Evolutionary conservation across 2,329 filamentous ascomycete species (phyloP), one percentile per base, ranked within the genome.

Genomic region (Fusarium albosuccineum): DNA sequence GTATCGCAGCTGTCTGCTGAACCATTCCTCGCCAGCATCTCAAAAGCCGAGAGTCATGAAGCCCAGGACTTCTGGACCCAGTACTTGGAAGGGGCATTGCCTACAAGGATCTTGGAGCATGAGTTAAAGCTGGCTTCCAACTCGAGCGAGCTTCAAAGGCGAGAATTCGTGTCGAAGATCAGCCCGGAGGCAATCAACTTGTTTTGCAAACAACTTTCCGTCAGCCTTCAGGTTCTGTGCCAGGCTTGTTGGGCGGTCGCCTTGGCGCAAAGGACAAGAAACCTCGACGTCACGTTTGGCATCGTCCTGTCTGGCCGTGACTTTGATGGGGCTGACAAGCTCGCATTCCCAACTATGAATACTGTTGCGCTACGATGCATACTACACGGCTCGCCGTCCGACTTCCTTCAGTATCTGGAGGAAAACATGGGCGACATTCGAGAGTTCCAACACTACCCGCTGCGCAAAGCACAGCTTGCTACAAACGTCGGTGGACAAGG

Each of bases 321-420:
- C 58, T 89, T 88, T 9, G 89, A 92, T 45, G 85, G 87, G 14
- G 86, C 88, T 0, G 86, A 91, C 42, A 77, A 86, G 27, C 78
- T 95, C 11, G 83, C 94, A 74, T 97, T 97, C 72, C 95, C 94
- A 0, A 93, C 92, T 0, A 97, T 97, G 92, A 97, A 97, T 73
- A 97, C 94, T 0, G 89, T 97, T 0, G 87, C 91, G 0, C 83
- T 97, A 8, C 86, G 94, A 10, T 86, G 86, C 2, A 83, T 94
- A 3, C 76, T 97, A 3, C 91, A 96, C 70, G 92, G 92, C 2
- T 88, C 84, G 0, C 79, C 86, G 0, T 67, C 76, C 1, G 85
- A 89, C 1, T 89, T 97, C 79, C 79, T 97, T 29, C 83, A 82
- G 11, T 92, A 94, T 72, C 84, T 94, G 67, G 93, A 97, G 73